Evolutionary conservation across 1,139 yeast species (phyloP).

Genomic region (Nakaseomyces nivariensis): DNA sequence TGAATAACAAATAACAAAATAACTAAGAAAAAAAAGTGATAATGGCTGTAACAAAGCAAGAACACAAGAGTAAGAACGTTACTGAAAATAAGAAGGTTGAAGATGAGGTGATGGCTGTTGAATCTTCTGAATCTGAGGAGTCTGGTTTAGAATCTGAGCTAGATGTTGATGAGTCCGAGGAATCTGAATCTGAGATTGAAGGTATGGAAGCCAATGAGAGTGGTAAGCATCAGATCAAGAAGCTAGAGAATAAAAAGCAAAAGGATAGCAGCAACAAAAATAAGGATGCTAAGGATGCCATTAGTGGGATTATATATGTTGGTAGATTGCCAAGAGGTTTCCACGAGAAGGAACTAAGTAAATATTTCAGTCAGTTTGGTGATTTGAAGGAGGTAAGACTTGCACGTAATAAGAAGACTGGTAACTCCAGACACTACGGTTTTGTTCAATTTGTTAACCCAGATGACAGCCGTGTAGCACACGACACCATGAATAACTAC

Average conservation of each 20-base stretch:
- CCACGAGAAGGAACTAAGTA: constrained; percentile 63
- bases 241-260: constrained; percentile 22
- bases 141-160: background rate
- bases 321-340: constrained; percentile 93
- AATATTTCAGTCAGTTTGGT: constrained; percentile 87
- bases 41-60: background rate
- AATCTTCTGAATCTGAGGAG: constrained; percentile 3
- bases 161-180: constrained; percentile 15
- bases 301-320: constrained; percentile 51
- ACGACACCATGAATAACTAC: constrained; percentile 93
- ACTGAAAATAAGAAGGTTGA: background rate
- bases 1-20: background rate
- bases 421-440: constrained; percentile 87
- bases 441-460: constrained; percentile 69
- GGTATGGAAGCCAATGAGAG: constrained; percentile 29
- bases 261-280: constrained; percentile 5
- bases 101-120: background rate
- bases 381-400: constrained; percentile 64
- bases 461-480: constrained; percentile 79
- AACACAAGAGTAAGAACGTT: background rate
- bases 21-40: background rate
- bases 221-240: constrained; percentile 23
- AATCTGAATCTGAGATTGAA: constrained; percentile 17
- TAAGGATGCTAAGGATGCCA: constrained; percentile 7
- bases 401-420: constrained; percentile 84